phyloP scores from a whole-genome alignment of 768 basidiomycete species.

The Sutorius australiensis region DNA sequence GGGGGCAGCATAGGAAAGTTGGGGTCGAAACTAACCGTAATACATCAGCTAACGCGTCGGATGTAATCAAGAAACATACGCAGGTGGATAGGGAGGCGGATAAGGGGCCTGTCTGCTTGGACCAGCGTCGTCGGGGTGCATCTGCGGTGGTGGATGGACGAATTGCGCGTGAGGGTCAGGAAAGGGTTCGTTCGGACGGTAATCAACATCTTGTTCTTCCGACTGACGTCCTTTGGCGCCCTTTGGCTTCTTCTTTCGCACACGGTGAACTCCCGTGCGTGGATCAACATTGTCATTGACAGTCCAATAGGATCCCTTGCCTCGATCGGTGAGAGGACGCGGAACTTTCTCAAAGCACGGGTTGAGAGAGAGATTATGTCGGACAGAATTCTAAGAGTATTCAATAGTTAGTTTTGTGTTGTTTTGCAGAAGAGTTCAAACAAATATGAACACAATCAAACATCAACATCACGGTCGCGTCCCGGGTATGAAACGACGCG shows the following conservation, averaged over 20 bases:
- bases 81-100: slow-evolving; percentile 60
- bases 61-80: slow-evolving; percentile 27
- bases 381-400: slow-evolving; percentile 71
- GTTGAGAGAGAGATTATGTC: slow-evolving; percentile 86
- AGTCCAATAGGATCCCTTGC: slow-evolving; percentile 90
- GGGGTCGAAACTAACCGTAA: slow-evolving; percentile 60
- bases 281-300: slow-evolving; percentile 89
- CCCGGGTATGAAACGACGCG: slow-evolving; percentile 11
- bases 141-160: slow-evolving; percentile 44
- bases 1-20: slow-evolving; percentile 63
- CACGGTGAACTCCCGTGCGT: slow-evolving; percentile 82
- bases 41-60: slow-evolving; percentile 1
- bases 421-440: slow-evolving; percentile 36
- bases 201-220: slow-evolving; percentile 64
- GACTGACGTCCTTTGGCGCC: slow-evolving; percentile 45
- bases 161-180: slow-evolving; percentile 56
- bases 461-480: slow-evolving; percentile 61
- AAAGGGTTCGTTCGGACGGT: slow-evolving; percentile 54
- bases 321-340: slow-evolving; percentile 86
- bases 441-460: slow-evolving; percentile 61
- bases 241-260: slow-evolving; percentile 84
- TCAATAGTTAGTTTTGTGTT: slow-evolving; percentile 26
- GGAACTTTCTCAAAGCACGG: slow-evolving; percentile 91
- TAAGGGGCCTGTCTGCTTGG: slow-evolving; percentile 57
- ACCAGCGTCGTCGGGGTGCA: slow-evolving; percentile 59